Conservation (phyloP, 345 rosid species). For the Boechera divaricarpa region DNA sequence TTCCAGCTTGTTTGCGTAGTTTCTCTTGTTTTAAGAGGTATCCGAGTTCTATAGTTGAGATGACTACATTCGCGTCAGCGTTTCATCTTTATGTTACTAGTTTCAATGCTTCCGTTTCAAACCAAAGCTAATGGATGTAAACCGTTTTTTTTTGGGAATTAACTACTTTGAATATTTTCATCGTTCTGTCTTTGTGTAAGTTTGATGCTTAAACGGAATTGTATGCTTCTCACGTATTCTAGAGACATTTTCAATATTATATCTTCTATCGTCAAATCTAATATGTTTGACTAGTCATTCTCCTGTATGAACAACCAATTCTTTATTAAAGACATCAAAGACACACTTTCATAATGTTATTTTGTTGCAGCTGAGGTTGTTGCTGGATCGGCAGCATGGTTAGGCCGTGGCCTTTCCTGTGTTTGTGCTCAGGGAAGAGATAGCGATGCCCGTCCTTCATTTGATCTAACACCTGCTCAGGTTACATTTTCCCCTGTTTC, state of each 20-base stretch:
- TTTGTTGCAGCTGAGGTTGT: slow-evolving; percentile 91
- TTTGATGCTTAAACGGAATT: slow-evolving; percentile 5
- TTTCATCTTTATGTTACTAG: background rate
- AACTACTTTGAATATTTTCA: background rate
- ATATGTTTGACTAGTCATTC: slow-evolving; percentile 31
- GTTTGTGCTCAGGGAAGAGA: slow-evolving; percentile 97
- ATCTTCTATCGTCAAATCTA: background rate
- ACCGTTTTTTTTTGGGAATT: background rate
- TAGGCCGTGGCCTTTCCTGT: slow-evolving; percentile 97
- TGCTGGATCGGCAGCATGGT: slow-evolving; percentile 99
- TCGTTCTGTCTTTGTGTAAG: slow-evolving; percentile 14
- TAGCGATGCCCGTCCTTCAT: slow-evolving; percentile 82
- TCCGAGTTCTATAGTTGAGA: background rate
- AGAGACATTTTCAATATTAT: background rate
- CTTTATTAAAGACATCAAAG: slow-evolving; percentile 21
- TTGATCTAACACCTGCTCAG: slow-evolving; percentile 96
- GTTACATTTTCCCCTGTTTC: slow-evolving; percentile 42
- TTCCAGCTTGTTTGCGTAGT: slow-evolving; percentile 1
- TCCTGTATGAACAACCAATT: background rate
- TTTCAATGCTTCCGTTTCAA: background rate
- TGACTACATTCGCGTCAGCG: background rate
- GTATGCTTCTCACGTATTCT: slow-evolving; percentile 34
- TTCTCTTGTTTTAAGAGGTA: background rate
- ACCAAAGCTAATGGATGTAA: background rate
- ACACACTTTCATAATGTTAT: background rate